Conservation (phyloP, 2,329 filamentous ascomycete species). For the Colletotrichum coccodes region DNA sequence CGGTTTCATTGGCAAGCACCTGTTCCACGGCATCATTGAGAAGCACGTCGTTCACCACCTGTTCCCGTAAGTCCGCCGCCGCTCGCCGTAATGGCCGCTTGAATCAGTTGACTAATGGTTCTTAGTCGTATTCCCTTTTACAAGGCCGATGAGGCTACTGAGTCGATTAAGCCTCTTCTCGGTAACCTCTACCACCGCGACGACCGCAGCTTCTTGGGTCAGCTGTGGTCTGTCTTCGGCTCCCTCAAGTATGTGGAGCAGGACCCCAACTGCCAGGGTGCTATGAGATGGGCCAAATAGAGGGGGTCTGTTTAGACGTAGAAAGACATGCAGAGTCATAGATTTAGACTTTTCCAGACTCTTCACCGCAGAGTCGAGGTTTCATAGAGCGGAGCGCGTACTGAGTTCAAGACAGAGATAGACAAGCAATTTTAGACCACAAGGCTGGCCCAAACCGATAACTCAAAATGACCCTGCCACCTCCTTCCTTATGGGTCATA, state of each 20-base stretch:
- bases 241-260: conserved; percentile 58
- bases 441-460: background rate
- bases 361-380: background rate
- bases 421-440: background rate
- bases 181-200: conserved; percentile 63
- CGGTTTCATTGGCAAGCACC: conserved; percentile 68
- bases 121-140: conserved; percentile 67
- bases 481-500: accelerated
- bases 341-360: conserved; percentile 16
- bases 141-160: conserved; percentile 67
- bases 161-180: conserved; percentile 65
- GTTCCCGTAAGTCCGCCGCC: conserved; percentile 55
- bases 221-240: conserved; percentile 57
- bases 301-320: conserved; percentile 3
- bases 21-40: conserved; percentile 71
- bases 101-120: background rate
- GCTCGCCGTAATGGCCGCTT: background rate
- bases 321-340: conserved; percentile 4
- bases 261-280: conserved; percentile 47
- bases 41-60: conserved; percentile 72
- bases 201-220: conserved; percentile 53
- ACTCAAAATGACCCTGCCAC: background rate
- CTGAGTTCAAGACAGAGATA: background rate
- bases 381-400: background rate
- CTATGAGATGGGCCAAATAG: conserved; percentile 46